phyloP scores from a whole-genome alignment of 2,329 filamentous ascomycete genomes.

The Fusarium austroafricanum region DNA sequence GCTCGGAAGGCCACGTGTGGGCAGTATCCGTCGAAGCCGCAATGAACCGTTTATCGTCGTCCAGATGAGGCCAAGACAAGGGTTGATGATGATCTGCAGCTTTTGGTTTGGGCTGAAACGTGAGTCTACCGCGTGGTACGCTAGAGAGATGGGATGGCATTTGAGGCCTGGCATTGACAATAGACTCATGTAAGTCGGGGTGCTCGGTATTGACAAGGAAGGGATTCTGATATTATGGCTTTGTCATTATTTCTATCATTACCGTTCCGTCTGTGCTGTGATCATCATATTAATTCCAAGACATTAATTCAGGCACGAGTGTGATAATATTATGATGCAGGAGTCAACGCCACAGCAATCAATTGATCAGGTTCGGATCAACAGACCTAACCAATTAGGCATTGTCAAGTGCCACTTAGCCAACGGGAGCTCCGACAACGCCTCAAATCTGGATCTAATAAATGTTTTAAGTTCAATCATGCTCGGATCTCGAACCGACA shows the following conservation, averaged over 20 bases:
- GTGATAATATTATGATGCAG: neutral
- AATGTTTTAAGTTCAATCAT: neutral
- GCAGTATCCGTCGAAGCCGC: neutral
- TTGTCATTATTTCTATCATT: too few species aligned
- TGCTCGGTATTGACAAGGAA: neutral
- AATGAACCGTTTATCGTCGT: neutral
- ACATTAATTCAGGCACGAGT: too few species aligned
- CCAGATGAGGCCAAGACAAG: neutral
- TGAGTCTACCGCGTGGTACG: slow-evolving; percentile 28
- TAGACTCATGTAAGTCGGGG: neutral
- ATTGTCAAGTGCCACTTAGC: neutral
- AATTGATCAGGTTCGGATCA: neutral
- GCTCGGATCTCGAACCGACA: slow-evolving; percentile 8
- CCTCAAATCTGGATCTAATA: slow-evolving; percentile 23
- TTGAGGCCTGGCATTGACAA: slow-evolving; percentile 19
- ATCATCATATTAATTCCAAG: too few species aligned
- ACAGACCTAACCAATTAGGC: neutral
- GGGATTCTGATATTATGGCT: too few species aligned
- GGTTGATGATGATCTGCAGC: slow-evolving; percentile 21
- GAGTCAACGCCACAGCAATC: slow-evolving; percentile 1
- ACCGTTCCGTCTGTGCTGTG: too few species aligned
- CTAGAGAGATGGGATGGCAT: neutral
- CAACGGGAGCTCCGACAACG: slow-evolving; percentile 25
- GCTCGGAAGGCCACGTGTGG: slow-evolving; percentile 30
- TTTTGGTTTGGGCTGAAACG: slow-evolving; percentile 38